Evolutionary conservation across 371 early-diverging fungal species (phyloP), one percentile per base, ranked within the genome.

Genomic region (Mucor racemosus): DNA sequence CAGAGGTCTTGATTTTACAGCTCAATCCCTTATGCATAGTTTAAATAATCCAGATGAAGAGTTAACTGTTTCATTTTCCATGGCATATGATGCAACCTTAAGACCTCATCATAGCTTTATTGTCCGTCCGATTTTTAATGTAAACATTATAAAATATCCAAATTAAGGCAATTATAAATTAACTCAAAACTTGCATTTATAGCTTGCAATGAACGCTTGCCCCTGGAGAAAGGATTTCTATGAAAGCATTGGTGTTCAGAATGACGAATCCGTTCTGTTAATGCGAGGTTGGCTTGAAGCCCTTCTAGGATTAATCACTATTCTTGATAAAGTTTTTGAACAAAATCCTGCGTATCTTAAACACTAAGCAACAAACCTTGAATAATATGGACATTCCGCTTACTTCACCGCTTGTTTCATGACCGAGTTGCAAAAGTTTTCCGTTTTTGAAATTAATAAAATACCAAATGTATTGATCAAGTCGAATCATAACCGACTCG

Each of bases 131-230:
- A 82, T 95, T 54, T 96, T 98, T 68, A 58, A 84, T 65, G 92
- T 91, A 86, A 80, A 31, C 17, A 8, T 10, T 41, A 33, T 9
- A n/a, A n/a, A n/a, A 34, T 9, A 34, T 31, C 38, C 38, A 38
- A 38, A 11, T 7, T 9, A 38, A 26, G 19, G 21, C 41, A 31
- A 53, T n/a, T 53, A 54, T 7, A 11, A 10, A 14, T 38, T 57
- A 57, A 57, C 5, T 9, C 38, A 9, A 26, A 26, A 9, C n/a
- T 9, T 54, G 2, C 10, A 44, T 13, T 48, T 46, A 39, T 74
- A 92, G 92, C 71, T 95, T 64, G 97, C 97, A 4, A 97, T 98
- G 97, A 91, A 89, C 71, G 94, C 95, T 5, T 95, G 95, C 77
- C 97, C 98, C 41, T 88, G 88, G 75, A 91, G 97, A 69, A 84